Base-by-base conservation (phyloP, 257 asterid species). In the Leptodermis oblonga region DNA sequence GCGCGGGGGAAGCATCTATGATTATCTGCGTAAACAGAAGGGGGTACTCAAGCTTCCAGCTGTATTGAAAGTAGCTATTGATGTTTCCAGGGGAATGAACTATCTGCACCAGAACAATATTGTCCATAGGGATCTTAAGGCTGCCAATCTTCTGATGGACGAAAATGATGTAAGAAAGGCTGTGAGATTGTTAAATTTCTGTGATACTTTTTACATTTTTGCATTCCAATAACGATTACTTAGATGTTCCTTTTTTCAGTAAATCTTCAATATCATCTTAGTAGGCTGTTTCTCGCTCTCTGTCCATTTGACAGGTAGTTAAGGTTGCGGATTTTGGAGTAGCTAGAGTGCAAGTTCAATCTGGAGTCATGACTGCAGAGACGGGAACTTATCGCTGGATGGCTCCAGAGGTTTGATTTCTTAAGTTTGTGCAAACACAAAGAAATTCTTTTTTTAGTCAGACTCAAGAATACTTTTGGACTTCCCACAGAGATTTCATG, bases 301-400 rank as follows among this genome's bases (percentile, higher is more conserved):
- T 31, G 18, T 49, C 28, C 14, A 1, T 25, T 70, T 0, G 30
- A 42, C 84, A 92, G 98, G 92, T 87, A 77, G 95, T 92, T 43
- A 92, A 92, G 85, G 83, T 90, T 58, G 92, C 95, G 52, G 98
- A 92, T 75, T 92, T 92, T 74, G 98, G 98, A 17, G 78, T 92
- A 70, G 92, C 98, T 49, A 77, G 96, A 67, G 88, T 92, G 72
- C 90, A 88, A 73, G 81, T 65, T 77, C 85, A 84, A 76, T 85
- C 97, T 5, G 98, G 98, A 49, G 80, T 90, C 67, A 92, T 92
- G 98, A 92, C 98, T 1, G 97, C 97, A 36, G 97, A 92, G 79
- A 92, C 97, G 4, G 98, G 98, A 73, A 90, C 98, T 9, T 92
- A 90, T 58, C 92, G 96, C 33, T 92, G 98, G 98, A 92, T 92